Base-by-base conservation (phyloP, 192 early-diverging fungal genomes). In the Chytriomyces confervae region DNA sequence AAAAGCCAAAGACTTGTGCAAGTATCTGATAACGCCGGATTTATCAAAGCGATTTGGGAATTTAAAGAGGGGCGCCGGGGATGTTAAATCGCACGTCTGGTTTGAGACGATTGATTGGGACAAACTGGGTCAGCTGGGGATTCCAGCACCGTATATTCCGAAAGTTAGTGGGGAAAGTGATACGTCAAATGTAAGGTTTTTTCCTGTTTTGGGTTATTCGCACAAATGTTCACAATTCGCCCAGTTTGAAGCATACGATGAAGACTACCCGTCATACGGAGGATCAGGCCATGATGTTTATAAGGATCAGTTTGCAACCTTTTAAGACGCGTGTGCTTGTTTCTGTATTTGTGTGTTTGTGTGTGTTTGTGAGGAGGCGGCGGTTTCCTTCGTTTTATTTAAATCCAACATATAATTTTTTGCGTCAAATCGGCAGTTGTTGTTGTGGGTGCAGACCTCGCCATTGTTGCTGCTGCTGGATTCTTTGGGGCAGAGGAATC, bases 161-260 rank as follows among this genome's bases (percentile, higher is more conserved):
- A 88, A 89, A 44, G 83, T 95, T 48, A 84, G 81, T 65, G 90
- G 92, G 57, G 93, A 94, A 13, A 96, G 97, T 50, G 97, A 99
- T 76, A 91, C 96, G 11, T 66, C 63, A 9, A 76, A 76, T 76
- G 74, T 76, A 36, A 66, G 61, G 43, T 20, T 60, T 36, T 7
- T 29, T 62, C 5, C 46, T 75, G 18, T 50, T 76, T 36, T 7
- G 4, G 68, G 2, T 1, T 36, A 1, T 23, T 13, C 23, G 11
- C 1, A 44, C 11, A 1, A 9, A 43, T 50, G 16, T 46, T n/a
- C 2, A 27, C 20, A 27, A 29, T 48, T 10, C 20, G 92, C 91
- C 81, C 93, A 99, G 85, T 99, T 98, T 89, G 96, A 98, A 80
- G 82, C 87, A 74, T 97, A 99, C 81, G 93, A 94, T 4, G 97